Evolutionary conservation across 1,284 basidiomycete species (phyloP).

Genomic region (Trichosporon asahii): DNA sequence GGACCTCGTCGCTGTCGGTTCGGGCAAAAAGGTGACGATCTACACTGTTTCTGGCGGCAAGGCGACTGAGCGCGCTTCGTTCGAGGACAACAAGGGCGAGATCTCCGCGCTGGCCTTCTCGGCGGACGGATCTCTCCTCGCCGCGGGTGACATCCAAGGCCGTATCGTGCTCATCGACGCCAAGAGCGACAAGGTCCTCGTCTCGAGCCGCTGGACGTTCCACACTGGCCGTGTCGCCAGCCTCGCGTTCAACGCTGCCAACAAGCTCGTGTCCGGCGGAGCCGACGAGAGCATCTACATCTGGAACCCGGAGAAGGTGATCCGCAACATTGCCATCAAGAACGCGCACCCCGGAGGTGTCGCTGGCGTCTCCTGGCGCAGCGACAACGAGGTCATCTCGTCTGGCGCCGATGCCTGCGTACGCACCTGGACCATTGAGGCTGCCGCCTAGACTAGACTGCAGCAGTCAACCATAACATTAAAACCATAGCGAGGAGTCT

Average conservation of each 20-base stretch:
- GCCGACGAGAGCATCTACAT: conserved; percentile 89
- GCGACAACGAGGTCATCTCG: conserved; percentile 60
- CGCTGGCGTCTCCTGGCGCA: conserved; percentile 75
- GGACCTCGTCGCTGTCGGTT: conserved; percentile 41
- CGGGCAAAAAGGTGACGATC: conserved; percentile 62
- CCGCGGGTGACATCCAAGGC: conserved; percentile 66
- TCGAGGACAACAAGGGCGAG: conserved; percentile 68
- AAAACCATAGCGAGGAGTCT: background rate
- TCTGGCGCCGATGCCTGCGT: conserved; percentile 82
- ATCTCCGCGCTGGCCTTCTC: conserved; percentile 79
- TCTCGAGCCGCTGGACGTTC: conserved; percentile 76
- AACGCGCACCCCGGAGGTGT: conserved; percentile 81
- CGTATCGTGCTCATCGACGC: conserved; percentile 58
- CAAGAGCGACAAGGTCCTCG: conserved; percentile 62
- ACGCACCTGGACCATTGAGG: conserved; percentile 59
- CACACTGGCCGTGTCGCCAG: conserved; percentile 79
- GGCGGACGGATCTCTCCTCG: conserved; percentile 69
- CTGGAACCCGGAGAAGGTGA: conserved; percentile 74
- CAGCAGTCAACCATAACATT: background rate
- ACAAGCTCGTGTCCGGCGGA: conserved; percentile 77
- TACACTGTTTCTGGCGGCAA: conserved; percentile 27
- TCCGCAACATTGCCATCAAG: conserved; percentile 77
- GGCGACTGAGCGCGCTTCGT: conserved; percentile 42
- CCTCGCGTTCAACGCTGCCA: conserved; percentile 70
- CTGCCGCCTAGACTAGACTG: conserved; percentile 3